These are phyloP conservation scores for Turnera subulata DNA, from an alignment of 345 rosid genomes.

Conservation along the genomic window DNA sequence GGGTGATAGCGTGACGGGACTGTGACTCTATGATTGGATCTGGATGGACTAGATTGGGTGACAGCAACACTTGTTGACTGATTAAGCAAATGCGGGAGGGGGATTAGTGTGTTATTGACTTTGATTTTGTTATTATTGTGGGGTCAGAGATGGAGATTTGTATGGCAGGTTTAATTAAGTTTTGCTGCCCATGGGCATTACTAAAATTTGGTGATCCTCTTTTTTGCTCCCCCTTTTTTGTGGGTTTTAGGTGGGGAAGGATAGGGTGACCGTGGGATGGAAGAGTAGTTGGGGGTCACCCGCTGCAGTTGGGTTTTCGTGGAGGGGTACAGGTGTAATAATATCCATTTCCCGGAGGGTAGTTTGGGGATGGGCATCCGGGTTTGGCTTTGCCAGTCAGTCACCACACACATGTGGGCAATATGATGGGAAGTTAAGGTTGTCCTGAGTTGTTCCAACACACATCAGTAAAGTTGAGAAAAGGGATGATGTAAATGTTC, in stretches of 20 bases:
- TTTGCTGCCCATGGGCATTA: not conserved
- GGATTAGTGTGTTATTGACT: conserved; percentile 18
- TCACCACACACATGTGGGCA: conserved; percentile 14
- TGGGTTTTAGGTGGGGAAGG: not conserved
- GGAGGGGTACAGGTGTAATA: not conserved
- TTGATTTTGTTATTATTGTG: conserved; percentile 1
- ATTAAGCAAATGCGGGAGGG: not conserved
- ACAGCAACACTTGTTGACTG: not conserved
- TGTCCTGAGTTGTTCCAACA: conserved; percentile 46
- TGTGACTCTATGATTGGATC: conserved; percentile 18
- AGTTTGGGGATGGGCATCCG: no score
- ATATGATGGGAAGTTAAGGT: conserved; percentile 41
- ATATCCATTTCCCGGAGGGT: not conserved
- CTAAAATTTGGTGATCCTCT: not conserved
- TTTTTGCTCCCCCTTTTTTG: no score
- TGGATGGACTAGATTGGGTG: conserved; percentile 4
- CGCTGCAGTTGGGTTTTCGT: no score
- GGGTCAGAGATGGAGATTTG: not conserved
- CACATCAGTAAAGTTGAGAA: conserved; percentile 10
- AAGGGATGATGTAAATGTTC: conserved; percentile 19
- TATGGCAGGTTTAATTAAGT: not conserved
- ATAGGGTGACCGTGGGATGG: no score
- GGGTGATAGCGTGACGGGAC: conserved; percentile 23
- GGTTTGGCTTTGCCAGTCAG: not conserved
- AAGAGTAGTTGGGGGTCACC: no score